A percentile compares a stretch with the other conserved stretches of the same genome.
phyloP scores from a whole-genome alignment of 805 yeast genomes.

The Yarrowia sp. region DNA sequence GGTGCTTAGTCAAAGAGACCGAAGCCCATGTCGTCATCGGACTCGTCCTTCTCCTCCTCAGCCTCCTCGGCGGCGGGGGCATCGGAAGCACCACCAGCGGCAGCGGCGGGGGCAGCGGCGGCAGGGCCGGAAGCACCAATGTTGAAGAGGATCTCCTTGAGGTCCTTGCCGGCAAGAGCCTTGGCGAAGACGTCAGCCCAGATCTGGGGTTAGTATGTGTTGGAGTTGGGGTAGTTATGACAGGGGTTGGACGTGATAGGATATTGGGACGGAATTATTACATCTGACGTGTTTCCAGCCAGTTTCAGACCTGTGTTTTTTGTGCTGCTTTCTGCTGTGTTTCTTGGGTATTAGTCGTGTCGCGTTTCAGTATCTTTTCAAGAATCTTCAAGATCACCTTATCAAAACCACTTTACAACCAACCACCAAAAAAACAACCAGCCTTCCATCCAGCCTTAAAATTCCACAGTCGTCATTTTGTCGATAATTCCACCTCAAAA shows the following conservation, averaged over 20 bases:
- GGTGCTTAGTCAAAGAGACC: slow-evolving; percentile 76
- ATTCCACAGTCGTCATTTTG: too few species aligned
- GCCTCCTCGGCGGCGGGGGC: slow-evolving; percentile 55
- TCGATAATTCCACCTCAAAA: too few species aligned
- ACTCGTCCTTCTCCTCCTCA: slow-evolving; percentile 55
- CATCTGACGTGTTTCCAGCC: too few species aligned
- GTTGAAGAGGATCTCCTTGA: slow-evolving; percentile 72
- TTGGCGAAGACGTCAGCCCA: slow-evolving; percentile 88
- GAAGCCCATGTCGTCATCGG: slow-evolving; percentile 90
- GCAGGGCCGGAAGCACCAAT: slow-evolving; percentile 60
- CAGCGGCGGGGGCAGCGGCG: slow-evolving; percentile 58
- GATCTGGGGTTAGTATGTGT: slow-evolving; percentile 39
- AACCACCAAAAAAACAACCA: background rate
- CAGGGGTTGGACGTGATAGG: too few species aligned
- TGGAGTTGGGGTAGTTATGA: background rate
- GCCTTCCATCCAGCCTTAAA: background rate
- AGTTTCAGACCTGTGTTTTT: too few species aligned
- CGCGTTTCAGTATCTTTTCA: too few species aligned
- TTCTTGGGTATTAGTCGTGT: too few species aligned
- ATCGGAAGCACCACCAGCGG: slow-evolving; percentile 62
- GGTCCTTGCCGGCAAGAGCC: slow-evolving; percentile 80
- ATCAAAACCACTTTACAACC: background rate
- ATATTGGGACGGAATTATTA: background rate
- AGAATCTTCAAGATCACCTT: background rate
- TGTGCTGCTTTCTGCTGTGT: too few species aligned